These are phyloP conservation scores for Trametes meyenii DNA, from an alignment of 768 basidiomycete species.

Conservation along the genomic window DNA sequence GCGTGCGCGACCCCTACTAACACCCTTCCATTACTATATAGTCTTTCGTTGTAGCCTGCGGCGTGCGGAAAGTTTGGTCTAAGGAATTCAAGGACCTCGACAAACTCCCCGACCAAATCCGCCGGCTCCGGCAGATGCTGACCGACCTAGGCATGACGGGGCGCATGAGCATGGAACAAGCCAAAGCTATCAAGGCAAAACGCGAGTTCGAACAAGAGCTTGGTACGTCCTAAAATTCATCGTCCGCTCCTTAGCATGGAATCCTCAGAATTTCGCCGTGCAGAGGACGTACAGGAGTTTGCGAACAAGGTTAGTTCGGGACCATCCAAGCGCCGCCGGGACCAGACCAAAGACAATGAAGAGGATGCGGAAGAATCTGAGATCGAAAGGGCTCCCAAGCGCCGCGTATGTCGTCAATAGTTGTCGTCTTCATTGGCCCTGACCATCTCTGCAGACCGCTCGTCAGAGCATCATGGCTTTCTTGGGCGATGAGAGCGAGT, in stretches of 20 bases:
- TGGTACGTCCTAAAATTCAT: conserved; percentile 46
- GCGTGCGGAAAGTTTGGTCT: conserved; percentile 76
- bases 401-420: conserved; percentile 37
- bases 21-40: conserved; percentile 29
- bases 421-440: neutral
- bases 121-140: conserved; percentile 64
- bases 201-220: conserved; percentile 80
- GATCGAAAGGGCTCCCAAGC: conserved; percentile 16
- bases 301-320: conserved; percentile 51
- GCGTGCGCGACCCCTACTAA: neutral
- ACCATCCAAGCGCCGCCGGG: conserved; percentile 32
- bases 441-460: conserved; percentile 38
- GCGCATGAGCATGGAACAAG: conserved; percentile 77
- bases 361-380: conserved; percentile 34
- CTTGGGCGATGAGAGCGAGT: conserved; percentile 69
- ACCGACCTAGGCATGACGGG: conserved; percentile 80
- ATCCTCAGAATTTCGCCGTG: neutral
- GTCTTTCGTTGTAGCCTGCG: conserved; percentile 74
- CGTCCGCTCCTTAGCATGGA: neutral
- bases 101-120: conserved; percentile 62
- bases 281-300: conserved; percentile 80
- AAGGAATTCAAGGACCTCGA: conserved; percentile 68
- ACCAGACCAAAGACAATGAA: conserved; percentile 18
- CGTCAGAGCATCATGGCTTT: conserved; percentile 71
- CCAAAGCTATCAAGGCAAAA: conserved; percentile 69